Evolutionary conservation across 2,329 filamentous ascomycete species (phyloP).

Genomic region (Cladobotryum protrusum): DNA sequence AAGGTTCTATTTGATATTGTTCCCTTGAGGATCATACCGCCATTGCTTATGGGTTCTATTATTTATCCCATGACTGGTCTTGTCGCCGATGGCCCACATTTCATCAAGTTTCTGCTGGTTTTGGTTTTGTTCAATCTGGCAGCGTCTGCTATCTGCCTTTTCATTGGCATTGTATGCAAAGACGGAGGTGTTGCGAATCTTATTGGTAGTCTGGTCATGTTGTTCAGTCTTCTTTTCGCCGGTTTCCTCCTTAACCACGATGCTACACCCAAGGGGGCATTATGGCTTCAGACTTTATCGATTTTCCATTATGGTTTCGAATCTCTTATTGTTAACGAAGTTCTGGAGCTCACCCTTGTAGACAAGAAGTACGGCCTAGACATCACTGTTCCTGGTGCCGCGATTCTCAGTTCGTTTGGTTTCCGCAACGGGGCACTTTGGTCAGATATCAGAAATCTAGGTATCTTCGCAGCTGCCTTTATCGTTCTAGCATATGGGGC

Average conservation of each 20-base stretch:
- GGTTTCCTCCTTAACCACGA: slow-evolving; percentile 92
- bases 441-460: slow-evolving; percentile 75
- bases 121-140: slow-evolving; percentile 94
- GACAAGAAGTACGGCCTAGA: slow-evolving; percentile 95
- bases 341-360: slow-evolving; percentile 78
- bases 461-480: slow-evolving; percentile 74
- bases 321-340: slow-evolving; percentile 94
- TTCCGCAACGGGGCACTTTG: slow-evolving; percentile 85
- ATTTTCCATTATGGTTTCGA: slow-evolving; percentile 99
- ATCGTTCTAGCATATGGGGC: slow-evolving; percentile 82
- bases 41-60: slow-evolving; percentile 90
- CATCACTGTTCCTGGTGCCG: slow-evolving; percentile 90
- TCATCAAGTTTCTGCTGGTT: slow-evolving; percentile 86
- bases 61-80: slow-evolving; percentile 98
- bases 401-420: slow-evolving; percentile 90
- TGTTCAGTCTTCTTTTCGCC: slow-evolving; percentile 92
- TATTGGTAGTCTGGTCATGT: slow-evolving; percentile 91
- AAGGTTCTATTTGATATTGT: slow-evolving; percentile 99
- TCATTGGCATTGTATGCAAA: slow-evolving; percentile 92
- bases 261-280: slow-evolving; percentile 74
- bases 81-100: slow-evolving; percentile 73
- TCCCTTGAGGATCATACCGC: slow-evolving; percentile 87
- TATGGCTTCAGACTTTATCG: slow-evolving; percentile 88
- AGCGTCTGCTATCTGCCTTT: slow-evolving; percentile 86
- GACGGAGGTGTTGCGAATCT: slow-evolving; percentile 88